Percentiles rank a stretch among this genome's conserved stretches.
Conservation (phyloP, 495 filamentous ascomycete genomes). For the Talaromyces borbonicus region DNA sequence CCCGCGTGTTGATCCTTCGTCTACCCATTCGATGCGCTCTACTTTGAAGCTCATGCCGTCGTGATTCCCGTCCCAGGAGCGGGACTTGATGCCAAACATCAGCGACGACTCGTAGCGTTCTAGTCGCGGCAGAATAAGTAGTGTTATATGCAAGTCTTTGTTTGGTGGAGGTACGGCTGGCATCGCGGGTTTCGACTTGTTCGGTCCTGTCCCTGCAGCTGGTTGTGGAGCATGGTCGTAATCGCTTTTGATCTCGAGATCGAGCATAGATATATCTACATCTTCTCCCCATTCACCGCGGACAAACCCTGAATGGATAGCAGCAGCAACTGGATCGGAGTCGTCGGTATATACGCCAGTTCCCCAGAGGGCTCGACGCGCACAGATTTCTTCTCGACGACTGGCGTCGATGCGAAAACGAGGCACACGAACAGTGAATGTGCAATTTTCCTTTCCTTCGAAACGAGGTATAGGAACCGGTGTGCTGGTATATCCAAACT, state of each 20-base stretch:
- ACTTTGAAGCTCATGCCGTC: slow-evolving; percentile 89
- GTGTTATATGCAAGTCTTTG: slow-evolving; percentile 72
- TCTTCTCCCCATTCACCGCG: slow-evolving; percentile 77
- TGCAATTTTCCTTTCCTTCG: slow-evolving; percentile 79
- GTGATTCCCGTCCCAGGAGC: slow-evolving; percentile 58
- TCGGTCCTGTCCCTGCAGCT: slow-evolving; percentile 12
- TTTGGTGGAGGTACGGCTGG: slow-evolving; percentile 37
- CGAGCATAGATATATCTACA: slow-evolving; percentile 58
- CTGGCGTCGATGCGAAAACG: slow-evolving; percentile 58
- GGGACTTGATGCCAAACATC: slow-evolving; percentile 68
- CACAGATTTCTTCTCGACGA: slow-evolving; percentile 72
- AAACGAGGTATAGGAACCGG: slow-evolving; percentile 71
- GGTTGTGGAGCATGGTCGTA: slow-evolving; percentile 29
- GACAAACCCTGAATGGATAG: slow-evolving; percentile 89
- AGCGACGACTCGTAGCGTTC: slow-evolving; percentile 65
- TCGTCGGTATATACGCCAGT: slow-evolving; percentile 94
- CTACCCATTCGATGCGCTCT: slow-evolving; percentile 66
- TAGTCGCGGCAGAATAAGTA: slow-evolving; percentile 72
- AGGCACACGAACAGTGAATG: slow-evolving; percentile 77
- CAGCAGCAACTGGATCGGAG: slow-evolving; percentile 84
- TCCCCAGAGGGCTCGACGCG: slow-evolving; percentile 74
- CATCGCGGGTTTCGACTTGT: slow-evolving; percentile 22
- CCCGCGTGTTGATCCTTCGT: slow-evolving; percentile 55
- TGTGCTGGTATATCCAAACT: slow-evolving; percentile 57
- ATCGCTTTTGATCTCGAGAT: slow-evolving; percentile 44